phyloP scores from a whole-genome alignment of 768 basidiomycete species.

The Aureoboletus auriporus region DNA sequence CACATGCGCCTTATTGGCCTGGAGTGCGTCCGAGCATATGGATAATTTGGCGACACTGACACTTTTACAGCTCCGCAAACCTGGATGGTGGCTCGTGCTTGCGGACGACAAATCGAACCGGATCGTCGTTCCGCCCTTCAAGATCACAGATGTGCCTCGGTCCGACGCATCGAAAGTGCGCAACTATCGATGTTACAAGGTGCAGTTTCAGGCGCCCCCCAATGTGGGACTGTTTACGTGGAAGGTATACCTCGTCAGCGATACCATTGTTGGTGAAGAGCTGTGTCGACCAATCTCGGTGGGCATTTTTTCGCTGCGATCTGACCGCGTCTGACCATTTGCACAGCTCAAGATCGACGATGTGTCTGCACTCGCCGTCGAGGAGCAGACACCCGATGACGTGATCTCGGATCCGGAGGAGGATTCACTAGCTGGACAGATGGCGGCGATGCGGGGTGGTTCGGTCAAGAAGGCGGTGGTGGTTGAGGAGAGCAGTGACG shows the following conservation, averaged over 20 bases:
- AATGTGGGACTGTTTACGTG: slow-evolving; percentile 82
- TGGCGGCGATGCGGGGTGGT: slow-evolving; percentile 93
- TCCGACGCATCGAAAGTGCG: slow-evolving; percentile 44
- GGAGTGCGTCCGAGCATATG: slow-evolving; percentile 45
- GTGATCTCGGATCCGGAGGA: slow-evolving; percentile 99
- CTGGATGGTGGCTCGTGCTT: slow-evolving; percentile 89
- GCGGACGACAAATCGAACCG: slow-evolving; percentile 83
- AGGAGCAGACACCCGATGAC: slow-evolving; percentile 69
- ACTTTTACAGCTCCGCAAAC: slow-evolving; percentile 67
- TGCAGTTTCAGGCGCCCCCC: slow-evolving; percentile 94
- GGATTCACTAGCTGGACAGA: slow-evolving; percentile 93
- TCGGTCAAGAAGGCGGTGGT: slow-evolving; percentile 62
- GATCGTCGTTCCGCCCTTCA: slow-evolving; percentile 83
- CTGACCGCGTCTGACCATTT: too few relatives aligned
- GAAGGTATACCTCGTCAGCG: slow-evolving; percentile 82
- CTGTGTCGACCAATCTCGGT: slow-evolving; percentile 67
- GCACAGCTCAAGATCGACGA: slow-evolving; percentile 81
- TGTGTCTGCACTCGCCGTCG: slow-evolving; percentile 48
- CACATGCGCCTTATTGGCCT: slow-evolving; percentile 95
- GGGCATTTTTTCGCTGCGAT: slow-evolving; percentile 24
- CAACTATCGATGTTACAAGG: slow-evolving; percentile 79
- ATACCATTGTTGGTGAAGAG: slow-evolving; percentile 87
- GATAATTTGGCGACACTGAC: not conserved
- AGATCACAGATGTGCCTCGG: slow-evolving; percentile 74
- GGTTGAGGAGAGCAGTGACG: slow-evolving; percentile 36